These are phyloP conservation scores for Penicillium vulpinum DNA, from an alignment of 2,329 filamentous ascomycete genomes.

Conservation along the genomic window DNA sequence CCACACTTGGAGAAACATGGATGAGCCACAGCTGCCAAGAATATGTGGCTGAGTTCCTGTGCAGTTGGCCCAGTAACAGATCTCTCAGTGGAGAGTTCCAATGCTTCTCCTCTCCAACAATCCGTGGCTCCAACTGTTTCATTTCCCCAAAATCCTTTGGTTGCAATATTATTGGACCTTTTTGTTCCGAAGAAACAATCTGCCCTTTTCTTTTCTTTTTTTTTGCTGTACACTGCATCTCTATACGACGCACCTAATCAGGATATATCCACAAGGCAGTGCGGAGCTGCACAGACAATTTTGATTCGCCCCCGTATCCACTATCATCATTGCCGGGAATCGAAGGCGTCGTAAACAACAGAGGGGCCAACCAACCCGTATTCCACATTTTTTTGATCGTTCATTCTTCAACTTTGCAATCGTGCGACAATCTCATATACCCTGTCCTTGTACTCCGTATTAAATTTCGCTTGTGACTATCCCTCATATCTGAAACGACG, in stretches of 20 bases:
- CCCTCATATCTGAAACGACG: conserved; percentile 23
- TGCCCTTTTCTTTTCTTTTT: background rate
- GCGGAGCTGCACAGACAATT: conserved; percentile 18
- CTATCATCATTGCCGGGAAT: conserved; percentile 20
- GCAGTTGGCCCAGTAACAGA: conserved; percentile 13
- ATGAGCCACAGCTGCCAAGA: conserved; percentile 7
- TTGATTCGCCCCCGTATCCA: conserved; percentile 22
- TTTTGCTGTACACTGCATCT: background rate
- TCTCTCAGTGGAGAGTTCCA: background rate
- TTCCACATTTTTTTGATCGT: conserved; percentile 3
- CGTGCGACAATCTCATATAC: conserved; percentile 10
- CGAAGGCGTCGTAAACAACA: conserved; percentile 26
- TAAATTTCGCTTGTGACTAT: conserved; percentile 6
- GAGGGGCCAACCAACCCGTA: conserved; percentile 6
- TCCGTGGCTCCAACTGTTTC: conserved; percentile 11
- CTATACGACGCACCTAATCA: conserved; percentile 1
- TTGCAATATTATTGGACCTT: conserved; percentile 5
- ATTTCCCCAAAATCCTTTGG: background rate
- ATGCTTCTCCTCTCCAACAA: background rate
- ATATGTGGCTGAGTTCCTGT: conserved; percentile 3
- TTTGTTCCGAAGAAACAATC: background rate
- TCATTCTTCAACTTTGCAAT: conserved; percentile 1
- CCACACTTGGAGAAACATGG: too few species aligned
- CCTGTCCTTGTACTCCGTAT: conserved; percentile 5
- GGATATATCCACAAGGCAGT: conserved; percentile 8